phyloP scores from a whole-genome alignment of 2,329 filamentous ascomycete genomes.

The Meredithiella fracta region DNA sequence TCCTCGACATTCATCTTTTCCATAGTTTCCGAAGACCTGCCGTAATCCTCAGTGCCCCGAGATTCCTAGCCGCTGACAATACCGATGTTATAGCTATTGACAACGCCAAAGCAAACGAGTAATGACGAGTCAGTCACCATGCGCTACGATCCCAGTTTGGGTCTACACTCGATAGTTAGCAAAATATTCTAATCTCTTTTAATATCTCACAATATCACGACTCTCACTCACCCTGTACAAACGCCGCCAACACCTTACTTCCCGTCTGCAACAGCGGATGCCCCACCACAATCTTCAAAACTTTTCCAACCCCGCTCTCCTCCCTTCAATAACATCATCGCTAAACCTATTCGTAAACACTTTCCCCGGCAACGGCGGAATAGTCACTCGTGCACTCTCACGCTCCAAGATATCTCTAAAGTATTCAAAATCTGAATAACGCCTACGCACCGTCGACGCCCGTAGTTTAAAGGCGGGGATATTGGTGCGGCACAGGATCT shows the following conservation, averaged over 20 bases:
- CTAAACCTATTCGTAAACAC: slow-evolving; percentile 97
- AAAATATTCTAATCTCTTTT: background rate
- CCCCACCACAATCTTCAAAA: slow-evolving; percentile 96
- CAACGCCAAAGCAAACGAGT: background rate
- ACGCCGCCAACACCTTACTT: slow-evolving; percentile 87
- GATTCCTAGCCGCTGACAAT: background rate
- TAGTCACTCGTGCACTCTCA: slow-evolving; percentile 84
- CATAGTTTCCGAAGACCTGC: background rate
- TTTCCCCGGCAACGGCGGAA: slow-evolving; percentile 88
- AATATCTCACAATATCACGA: background rate
- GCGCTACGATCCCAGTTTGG: slow-evolving; percentile 84
- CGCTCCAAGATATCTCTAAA: slow-evolving; percentile 97
- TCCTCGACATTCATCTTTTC: background rate
- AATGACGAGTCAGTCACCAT: slow-evolving; percentile 39
- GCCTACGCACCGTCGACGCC: slow-evolving; percentile 69
- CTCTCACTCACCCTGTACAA: slow-evolving; percentile 64
- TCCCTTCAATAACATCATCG: slow-evolving; percentile 93
- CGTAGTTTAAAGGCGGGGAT: slow-evolving; percentile 98
- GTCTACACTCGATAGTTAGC: slow-evolving; percentile 30
- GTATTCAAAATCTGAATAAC: slow-evolving; percentile 97
- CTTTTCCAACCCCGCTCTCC: slow-evolving; percentile 77
- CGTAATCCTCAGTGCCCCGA: background rate
- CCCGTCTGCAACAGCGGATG: slow-evolving; percentile 94
- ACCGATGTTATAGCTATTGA: background rate
- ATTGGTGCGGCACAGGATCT: slow-evolving; percentile 94